Percentiles rank a stretch among this genome's conserved stretches.
Evolutionary conservation across 306 rosid genomes (phyloP).

Genomic region (Acacia confusa): DNA sequence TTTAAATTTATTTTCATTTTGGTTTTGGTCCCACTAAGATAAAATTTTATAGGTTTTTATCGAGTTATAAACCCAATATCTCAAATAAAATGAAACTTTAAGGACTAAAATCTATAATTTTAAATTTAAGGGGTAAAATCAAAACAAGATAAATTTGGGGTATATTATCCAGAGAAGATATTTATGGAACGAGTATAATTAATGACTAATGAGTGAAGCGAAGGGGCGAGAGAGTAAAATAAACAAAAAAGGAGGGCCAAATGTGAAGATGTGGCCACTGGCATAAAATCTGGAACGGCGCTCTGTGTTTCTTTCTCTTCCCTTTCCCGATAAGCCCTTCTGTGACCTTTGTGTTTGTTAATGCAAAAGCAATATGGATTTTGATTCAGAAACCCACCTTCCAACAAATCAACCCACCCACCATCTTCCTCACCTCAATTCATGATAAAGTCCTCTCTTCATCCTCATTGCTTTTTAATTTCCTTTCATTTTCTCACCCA

Average conservation of each 20-base stretch:
- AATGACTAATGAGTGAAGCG: not conserved
- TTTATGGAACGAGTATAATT: not conserved
- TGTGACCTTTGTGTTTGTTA: slow-evolving; percentile 36
- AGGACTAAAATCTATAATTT: no score
- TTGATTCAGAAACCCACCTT: not conserved
- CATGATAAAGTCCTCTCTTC: slow-evolving; percentile 23
- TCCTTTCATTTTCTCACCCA: slow-evolving; percentile 31
- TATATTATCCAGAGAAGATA: not conserved
- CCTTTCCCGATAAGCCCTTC: slow-evolving; percentile 37
- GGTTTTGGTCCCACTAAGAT: fast-evolving
- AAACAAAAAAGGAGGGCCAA: slow-evolving; percentile 27
- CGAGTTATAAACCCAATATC: no score
- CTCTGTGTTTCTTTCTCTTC: slow-evolving; percentile 38
- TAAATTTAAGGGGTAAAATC: no score
- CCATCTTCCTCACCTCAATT: slow-evolving; percentile 9
- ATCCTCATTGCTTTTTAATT: not conserved
- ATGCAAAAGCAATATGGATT: not conserved
- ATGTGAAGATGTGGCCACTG: slow-evolving; percentile 7
- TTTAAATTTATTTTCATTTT: no score
- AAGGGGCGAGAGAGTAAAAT: slow-evolving; percentile 32
- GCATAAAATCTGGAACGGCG: slow-evolving; percentile 33
- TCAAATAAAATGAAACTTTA: no score
- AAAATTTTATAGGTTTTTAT: no score
- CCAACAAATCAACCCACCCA: not conserved
- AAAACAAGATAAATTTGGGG: no score